Evolutionary conservation across 768 basidiomycete species (phyloP), one percentile per base, ranked within the genome.

Genomic region (Leccinellum rugosiceps): DNA sequence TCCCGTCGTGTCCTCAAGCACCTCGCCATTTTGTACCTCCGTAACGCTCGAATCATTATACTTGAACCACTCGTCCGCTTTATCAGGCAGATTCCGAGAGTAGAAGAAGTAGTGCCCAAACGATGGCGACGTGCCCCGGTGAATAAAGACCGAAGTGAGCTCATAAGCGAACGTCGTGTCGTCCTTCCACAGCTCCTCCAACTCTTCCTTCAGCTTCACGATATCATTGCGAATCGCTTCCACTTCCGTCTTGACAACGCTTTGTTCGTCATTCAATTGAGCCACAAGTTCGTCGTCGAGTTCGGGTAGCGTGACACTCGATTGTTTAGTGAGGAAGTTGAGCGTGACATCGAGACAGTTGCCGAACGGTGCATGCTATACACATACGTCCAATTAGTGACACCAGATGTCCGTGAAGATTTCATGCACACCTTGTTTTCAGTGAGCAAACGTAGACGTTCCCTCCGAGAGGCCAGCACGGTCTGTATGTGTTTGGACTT

Each of bases 91-190:
- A 70, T 93, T 81, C 41, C 94, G 82, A 54, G 94, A 92, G 71
- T 96, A 97, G 73, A 98, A 92, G 79, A 94, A 98, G 73, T 97
- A 97, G 69, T 97, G 95, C 3, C 94, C 94, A 75, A 85, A 94
- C 7, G 88, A 89, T 2, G 92, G 86, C 17, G 86, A 89, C 53
- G 87, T 82, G 49, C 94, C 95, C 28, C 95, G 87, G 72, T 98
- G 95, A 58, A 98, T 89, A 77, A 93, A 98, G 19, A 98, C 96
- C 10, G 92, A 91, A 0, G 92, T 93, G 45, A 98, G 80, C 67
- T 97, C 92, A 69, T 97, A 98, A 30, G 87, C 86, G 8, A 83
- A 84, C 30, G 79, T 74, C 15, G 70, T 79, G 45, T 84, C 84
- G 61, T 86, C 82, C 46, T 74, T 74, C 95, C 95, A 98, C 1